Conservation (phyloP, 768 basidiomycete species). For the Pluteus cervinus region DNA sequence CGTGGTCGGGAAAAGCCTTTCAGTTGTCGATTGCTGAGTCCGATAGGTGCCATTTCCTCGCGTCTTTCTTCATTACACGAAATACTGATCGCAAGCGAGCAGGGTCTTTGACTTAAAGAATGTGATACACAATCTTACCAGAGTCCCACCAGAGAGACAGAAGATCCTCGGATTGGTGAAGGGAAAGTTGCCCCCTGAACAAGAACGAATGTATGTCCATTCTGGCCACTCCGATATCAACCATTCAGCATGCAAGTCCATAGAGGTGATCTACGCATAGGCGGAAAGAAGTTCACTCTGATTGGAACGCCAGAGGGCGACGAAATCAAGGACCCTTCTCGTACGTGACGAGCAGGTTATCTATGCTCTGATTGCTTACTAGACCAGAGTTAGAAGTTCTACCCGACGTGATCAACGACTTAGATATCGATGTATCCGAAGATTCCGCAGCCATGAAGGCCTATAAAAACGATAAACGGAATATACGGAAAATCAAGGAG, state of each 20-base stretch:
- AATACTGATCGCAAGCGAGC: slow-evolving; percentile 5
- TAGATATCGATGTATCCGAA: slow-evolving; percentile 75
- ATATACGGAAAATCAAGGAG: slow-evolving; percentile 76
- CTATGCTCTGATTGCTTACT: not conserved
- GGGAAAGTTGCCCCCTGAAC: slow-evolving; percentile 75
- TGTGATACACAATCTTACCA: slow-evolving; percentile 59
- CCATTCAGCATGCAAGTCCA: no score
- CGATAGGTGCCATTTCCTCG: slow-evolving; percentile 47
- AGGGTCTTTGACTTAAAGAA: slow-evolving; percentile 82
- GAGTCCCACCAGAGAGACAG: slow-evolving; percentile 78
- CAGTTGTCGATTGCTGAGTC: slow-evolving; percentile 68
- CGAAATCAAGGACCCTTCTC: slow-evolving; percentile 76
- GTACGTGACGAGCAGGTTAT: slow-evolving; percentile 25
- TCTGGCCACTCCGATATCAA: no score
- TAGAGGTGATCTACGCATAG: slow-evolving; percentile 55
- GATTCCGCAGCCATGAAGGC: slow-evolving; percentile 49
- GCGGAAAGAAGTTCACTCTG: slow-evolving; percentile 75
- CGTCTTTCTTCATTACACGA: not conserved
- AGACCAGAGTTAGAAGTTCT: slow-evolving; percentile 52
- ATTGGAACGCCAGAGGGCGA: slow-evolving; percentile 83
- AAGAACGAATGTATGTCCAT: slow-evolving; percentile 51
- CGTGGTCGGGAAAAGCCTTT: slow-evolving; percentile 66
- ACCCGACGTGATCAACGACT: slow-evolving; percentile 72
- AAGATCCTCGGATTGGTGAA: slow-evolving; percentile 85
- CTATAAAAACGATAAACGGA: slow-evolving; percentile 73